Conservation (phyloP, 2,329 filamentous ascomycete genomes). For the Xylariaceae sp. region DNA sequence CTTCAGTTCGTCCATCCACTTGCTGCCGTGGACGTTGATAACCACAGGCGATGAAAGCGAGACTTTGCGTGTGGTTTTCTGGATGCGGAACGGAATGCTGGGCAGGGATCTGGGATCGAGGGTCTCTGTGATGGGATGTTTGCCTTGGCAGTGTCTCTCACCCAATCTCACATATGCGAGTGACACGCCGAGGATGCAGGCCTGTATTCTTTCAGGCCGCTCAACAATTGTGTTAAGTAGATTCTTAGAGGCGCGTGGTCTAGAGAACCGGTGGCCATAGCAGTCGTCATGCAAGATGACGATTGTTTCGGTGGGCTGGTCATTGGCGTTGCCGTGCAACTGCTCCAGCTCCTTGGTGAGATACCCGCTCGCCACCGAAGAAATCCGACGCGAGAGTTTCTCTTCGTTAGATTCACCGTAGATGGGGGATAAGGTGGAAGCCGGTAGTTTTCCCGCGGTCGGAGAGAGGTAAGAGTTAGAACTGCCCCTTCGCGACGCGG, state of each 20-base stretch:
- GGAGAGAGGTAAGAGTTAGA: constrained; percentile 43
- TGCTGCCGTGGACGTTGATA: constrained; percentile 81
- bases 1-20: constrained; percentile 91
- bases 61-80: constrained; percentile 68
- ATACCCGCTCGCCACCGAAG: constrained; percentile 59
- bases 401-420: constrained; percentile 35
- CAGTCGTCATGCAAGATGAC: constrained; percentile 90
- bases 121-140: constrained; percentile 60
- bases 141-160: constrained; percentile 67
- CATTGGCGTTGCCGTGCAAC: constrained; percentile 47
- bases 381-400: constrained; percentile 42
- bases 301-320: constrained; percentile 55
- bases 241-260: constrained; percentile 69
- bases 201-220: constrained; percentile 83
- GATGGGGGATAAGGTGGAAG: constrained; percentile 26
- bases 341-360: constrained; percentile 64
- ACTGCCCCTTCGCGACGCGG: constrained; percentile 46
- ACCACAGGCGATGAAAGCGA: constrained; percentile 70
- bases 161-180: constrained; percentile 88
- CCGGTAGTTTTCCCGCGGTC: constrained; percentile 35
- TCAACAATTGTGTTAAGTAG: constrained; percentile 81
- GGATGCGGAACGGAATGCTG: constrained; percentile 73
- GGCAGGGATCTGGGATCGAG: constrained; percentile 50
- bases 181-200: constrained; percentile 74
- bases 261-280: constrained; percentile 87